Evolutionary conservation across 139 green algal species (phyloP), one percentile per base, ranked within the genome.

Genomic region (Micromonas pusilla): DNA sequence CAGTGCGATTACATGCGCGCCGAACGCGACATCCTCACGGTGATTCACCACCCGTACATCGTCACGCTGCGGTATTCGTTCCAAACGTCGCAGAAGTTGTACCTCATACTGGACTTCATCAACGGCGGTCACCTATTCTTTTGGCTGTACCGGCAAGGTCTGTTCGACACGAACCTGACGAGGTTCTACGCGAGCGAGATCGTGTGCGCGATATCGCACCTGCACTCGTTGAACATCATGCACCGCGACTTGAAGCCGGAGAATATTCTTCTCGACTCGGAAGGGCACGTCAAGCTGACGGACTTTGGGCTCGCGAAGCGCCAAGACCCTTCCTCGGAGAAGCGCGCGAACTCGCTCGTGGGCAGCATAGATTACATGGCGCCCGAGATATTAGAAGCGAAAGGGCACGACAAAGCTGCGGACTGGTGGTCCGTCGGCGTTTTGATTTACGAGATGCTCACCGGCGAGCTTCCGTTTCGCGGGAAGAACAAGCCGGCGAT

Each of bases 111-210:
- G 34, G 95, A 99, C 81, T 99, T 99, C 78, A 90, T 99, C 78
- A 98, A 98, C 80, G 95, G 95, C 2, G 95, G 95, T 5, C 95
- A 99, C 76, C 87, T 99, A 5, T 99, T 99, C 87, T 99, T 96
- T 84, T 92, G 97, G 83, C 87, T 98, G 28, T 97, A 97, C 79
- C 81, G 88, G n/a, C 83, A 93, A 72, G 82, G 82, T 30, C 83
- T 60, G 20, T 86, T 85, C 63, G 84, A 57, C 63, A 93, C 98
- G 79, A 81, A 90, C 16, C 85, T 96, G 33, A 90, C 94, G 0
- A 85, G 91, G 5, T 87, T 99, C 53, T 99, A 98, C 85, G 88
- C 86, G 0, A 93, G 94, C 2, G 95, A 99, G 85, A 93, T 99
- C 36, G 92, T 98, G 33, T 84, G 89, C 34, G 95, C 94, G 3